phyloP scores from a whole-genome alignment of 805 yeast genomes.

The Lipomyces mesembrius region DNA sequence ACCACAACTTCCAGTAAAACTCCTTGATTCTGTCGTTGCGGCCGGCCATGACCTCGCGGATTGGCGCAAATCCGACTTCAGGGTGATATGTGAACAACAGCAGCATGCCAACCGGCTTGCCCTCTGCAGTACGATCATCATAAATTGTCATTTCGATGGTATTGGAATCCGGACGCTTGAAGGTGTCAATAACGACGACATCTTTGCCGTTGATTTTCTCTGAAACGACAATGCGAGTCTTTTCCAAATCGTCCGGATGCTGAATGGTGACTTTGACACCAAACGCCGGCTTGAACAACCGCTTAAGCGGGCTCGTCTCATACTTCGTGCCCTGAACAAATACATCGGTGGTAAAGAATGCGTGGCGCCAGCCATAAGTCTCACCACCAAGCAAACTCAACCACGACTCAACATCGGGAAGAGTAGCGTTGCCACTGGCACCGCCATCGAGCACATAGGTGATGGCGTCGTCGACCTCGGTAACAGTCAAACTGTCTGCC shows the following conservation, averaged over 20 bases:
- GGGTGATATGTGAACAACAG: conserved; percentile 81
- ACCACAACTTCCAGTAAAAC: conserved; percentile 98
- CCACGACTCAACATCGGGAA: conserved; percentile 63
- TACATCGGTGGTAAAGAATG: conserved; percentile 77
- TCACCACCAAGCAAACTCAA: conserved; percentile 79
- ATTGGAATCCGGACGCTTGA: conserved; percentile 51
- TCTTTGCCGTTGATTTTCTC: conserved; percentile 76
- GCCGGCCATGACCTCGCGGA: conserved; percentile 83
- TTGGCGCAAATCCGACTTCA: conserved; percentile 93
- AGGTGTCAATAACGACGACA: conserved; percentile 64
- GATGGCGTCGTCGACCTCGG: conserved; percentile 22
- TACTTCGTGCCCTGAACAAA: conserved; percentile 85
- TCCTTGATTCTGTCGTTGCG: conserved; percentile 92
- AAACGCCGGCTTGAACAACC: conserved; percentile 76
- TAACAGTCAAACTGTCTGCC: conserved; percentile 42
- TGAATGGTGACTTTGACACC: conserved; percentile 66
- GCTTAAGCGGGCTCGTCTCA: conserved; percentile 75
- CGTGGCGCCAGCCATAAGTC: conserved; percentile 84
- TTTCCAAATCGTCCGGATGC: conserved; percentile 55
- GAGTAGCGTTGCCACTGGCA: conserved; percentile 40
- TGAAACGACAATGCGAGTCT: conserved; percentile 64
- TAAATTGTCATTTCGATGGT: conserved; percentile 73
- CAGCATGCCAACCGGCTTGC: conserved; percentile 71
- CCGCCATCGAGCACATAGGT: conserved; percentile 33
- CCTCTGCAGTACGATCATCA: conserved; percentile 86